phyloP scores from a whole-genome alignment of 495 filamentous ascomycete species.

The Penicillium canescens region DNA sequence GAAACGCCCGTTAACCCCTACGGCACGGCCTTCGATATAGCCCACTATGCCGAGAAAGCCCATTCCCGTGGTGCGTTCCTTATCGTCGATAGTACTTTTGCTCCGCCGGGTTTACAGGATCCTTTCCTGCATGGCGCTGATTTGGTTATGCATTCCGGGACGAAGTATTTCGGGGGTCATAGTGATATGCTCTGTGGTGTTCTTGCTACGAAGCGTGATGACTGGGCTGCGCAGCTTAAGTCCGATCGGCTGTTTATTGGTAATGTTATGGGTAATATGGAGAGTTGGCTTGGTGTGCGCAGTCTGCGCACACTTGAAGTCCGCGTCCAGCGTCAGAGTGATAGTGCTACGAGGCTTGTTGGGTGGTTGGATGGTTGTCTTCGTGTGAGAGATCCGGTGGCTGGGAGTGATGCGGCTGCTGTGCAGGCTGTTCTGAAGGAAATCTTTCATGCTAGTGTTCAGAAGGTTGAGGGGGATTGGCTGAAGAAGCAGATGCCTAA shows the following conservation, averaged over 20 bases:
- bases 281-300: slow-evolving; percentile 88
- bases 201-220: slow-evolving; percentile 58
- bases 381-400: slow-evolving; percentile 23
- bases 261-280: slow-evolving; percentile 83
- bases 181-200: slow-evolving; percentile 88
- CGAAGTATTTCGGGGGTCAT: slow-evolving; percentile 96
- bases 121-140: slow-evolving; percentile 81
- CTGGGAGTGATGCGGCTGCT: slow-evolving; percentile 37
- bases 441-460: slow-evolving; percentile 76
- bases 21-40: slow-evolving; percentile 74
- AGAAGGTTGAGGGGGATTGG: slow-evolving; percentile 68
- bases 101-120: slow-evolving; percentile 84
- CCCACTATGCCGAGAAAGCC: slow-evolving; percentile 66
- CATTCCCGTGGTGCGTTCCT: slow-evolving; percentile 70
- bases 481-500: slow-evolving; percentile 86
- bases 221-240: slow-evolving; percentile 57
- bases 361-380: slow-evolving; percentile 62
- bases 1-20: slow-evolving; percentile 92
- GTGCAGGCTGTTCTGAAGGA: slow-evolving; percentile 55
- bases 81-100: slow-evolving; percentile 91
- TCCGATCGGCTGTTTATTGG: slow-evolving; percentile 74
- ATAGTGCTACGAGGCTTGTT: slow-evolving; percentile 67
- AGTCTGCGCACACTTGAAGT: slow-evolving; percentile 85
- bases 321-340: slow-evolving; percentile 71
- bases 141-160: slow-evolving; percentile 84